Conservation (phyloP, 257 asterid species). For the Petrea volubilis region DNA sequence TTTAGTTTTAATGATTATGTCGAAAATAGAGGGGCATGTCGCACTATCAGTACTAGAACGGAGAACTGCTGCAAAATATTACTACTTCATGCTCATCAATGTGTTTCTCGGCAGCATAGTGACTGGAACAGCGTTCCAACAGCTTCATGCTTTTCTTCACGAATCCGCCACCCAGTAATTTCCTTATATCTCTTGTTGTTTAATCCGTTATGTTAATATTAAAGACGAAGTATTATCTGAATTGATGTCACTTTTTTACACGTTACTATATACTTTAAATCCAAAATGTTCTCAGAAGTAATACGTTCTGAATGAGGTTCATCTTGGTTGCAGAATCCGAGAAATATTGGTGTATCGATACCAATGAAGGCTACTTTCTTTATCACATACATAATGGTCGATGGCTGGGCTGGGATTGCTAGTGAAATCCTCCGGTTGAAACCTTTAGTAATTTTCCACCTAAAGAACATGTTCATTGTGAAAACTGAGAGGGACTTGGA, state of each 20-base stretch:
- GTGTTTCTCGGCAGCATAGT: constrained; percentile 96
- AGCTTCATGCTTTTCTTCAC: constrained; percentile 90
- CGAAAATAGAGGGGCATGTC: constrained; percentile 90
- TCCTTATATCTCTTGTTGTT: constrained; percentile 4
- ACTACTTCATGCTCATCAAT: constrained; percentile 91
- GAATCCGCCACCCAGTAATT: constrained; percentile 82
- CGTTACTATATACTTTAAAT: background rate
- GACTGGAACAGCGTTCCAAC: constrained; percentile 95
- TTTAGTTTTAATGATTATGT: constrained; percentile 76
- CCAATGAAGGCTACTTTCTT: constrained; percentile 99
- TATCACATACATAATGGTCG: constrained; percentile 89
- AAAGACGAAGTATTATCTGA: background rate
- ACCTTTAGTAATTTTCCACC: constrained; percentile 73
- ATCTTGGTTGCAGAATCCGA: constrained; percentile 66
- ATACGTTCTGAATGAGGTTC: background rate
- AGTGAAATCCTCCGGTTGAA: constrained; percentile 83
- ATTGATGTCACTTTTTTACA: background rate
- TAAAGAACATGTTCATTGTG: constrained; percentile 82
- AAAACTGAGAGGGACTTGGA: constrained; percentile 88
- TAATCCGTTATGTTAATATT: background rate
- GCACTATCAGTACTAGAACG: constrained; percentile 80
- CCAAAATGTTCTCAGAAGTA: background rate
- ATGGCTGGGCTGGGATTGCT: constrained; percentile 98
- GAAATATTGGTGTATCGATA: constrained; percentile 92
- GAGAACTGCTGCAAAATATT: constrained; percentile 88